Evolutionary conservation across 78 protist species (phyloP).

Genomic region (Dictyostelium purpureum): DNA sequence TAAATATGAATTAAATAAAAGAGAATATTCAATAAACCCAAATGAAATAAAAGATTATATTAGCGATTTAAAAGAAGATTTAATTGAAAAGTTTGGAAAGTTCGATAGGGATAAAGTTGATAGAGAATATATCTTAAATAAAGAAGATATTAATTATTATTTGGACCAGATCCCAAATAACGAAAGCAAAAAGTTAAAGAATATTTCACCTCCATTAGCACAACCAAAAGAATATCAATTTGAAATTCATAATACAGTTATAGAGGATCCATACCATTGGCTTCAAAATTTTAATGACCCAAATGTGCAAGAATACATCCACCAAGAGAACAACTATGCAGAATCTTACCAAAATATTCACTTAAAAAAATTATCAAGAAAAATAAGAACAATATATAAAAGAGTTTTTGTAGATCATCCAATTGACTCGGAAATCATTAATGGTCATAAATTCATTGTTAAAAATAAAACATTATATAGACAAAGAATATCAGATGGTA

Average conservation of each 20-base stretch:
- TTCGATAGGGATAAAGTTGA: not conserved
- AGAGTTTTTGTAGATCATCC: not conserved
- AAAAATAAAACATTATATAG: not conserved
- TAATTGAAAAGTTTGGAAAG: not conserved
- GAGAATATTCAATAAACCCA: not conserved
- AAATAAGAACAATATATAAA: not conserved
- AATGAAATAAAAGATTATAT: not conserved
- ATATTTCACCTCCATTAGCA: not conserved
- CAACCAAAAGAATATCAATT: not conserved
- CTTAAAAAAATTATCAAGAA: not conserved
- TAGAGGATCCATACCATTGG: not conserved
- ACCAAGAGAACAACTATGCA: not conserved
- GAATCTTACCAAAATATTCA: not conserved
- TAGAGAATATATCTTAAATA: not conserved
- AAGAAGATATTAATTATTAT: not conserved
- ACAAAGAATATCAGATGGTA: conserved; percentile 3
- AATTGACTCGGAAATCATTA: conserved; percentile 8
- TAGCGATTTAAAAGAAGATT: not conserved
- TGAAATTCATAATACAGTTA: not conserved
- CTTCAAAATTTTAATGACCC: not conserved
- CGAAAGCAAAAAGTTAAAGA: no score
- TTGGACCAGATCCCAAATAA: not conserved
- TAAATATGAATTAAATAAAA: no score
- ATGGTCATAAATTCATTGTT: conserved; percentile 1
- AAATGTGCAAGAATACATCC: not conserved